phyloP scores from a whole-genome alignment of 2,329 filamentous ascomycete species.

The Exophiala xenobiotica region DNA sequence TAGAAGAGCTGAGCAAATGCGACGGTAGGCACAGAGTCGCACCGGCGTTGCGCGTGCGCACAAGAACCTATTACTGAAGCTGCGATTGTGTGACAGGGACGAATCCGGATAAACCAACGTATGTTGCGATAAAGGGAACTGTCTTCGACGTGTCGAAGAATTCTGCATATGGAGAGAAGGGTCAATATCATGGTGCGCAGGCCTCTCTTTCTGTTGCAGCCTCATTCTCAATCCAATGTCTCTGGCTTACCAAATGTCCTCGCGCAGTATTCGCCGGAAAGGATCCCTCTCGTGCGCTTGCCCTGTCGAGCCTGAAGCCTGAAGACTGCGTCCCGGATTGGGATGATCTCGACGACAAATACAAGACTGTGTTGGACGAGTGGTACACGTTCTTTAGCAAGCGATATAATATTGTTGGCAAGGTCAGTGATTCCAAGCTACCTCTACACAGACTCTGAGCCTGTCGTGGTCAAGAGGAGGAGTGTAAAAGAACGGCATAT shows the following conservation, averaged over 20 bases:
- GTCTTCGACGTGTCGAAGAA: constrained; percentile 95
- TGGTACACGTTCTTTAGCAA: constrained; percentile 98
- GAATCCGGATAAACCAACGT: constrained; percentile 51
- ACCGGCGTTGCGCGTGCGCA: background rate
- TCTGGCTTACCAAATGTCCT: too few relatives aligned
- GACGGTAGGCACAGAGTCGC: constrained; percentile 62
- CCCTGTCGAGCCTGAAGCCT: constrained; percentile 77
- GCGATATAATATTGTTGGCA: constrained; percentile 76
- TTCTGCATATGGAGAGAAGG: constrained; percentile 76
- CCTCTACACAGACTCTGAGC: constrained; percentile 16
- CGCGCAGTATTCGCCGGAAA: constrained; percentile 88
- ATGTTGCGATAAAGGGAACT: constrained; percentile 73
- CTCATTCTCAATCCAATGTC: too few relatives aligned
- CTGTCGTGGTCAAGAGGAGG: background rate
- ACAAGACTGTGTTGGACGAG: constrained; percentile 81
- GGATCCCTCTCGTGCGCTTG: constrained; percentile 90
- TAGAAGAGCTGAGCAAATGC: constrained; percentile 74
- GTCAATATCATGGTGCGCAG: constrained; percentile 76
- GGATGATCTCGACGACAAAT: constrained; percentile 77
- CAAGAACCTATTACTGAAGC: constrained; percentile 10
- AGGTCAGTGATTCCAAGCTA: constrained; percentile 34
- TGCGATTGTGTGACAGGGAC: constrained; percentile 34
- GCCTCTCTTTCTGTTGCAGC: too few relatives aligned
- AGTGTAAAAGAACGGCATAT: background rate
- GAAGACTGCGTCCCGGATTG: constrained; percentile 83